phyloP scores from a whole-genome alignment of 495 filamentous ascomycete genomes.

The Oleoguttula mirabilis region DNA sequence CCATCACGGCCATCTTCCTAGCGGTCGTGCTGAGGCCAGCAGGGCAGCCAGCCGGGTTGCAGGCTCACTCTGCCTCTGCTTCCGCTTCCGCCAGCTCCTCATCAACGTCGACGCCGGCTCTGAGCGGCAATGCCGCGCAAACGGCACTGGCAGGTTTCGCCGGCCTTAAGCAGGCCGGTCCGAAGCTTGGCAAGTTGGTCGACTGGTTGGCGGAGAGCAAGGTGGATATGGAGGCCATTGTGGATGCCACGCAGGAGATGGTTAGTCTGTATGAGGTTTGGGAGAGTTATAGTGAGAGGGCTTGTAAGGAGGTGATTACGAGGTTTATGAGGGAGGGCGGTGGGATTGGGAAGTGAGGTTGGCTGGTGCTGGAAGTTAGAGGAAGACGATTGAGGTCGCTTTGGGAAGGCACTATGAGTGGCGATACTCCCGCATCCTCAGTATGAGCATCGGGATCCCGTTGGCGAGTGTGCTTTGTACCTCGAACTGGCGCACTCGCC shows the following conservation, averaged over 20 bases:
- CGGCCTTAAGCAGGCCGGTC: conserved; percentile 16
- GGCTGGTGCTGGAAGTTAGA: too few species aligned
- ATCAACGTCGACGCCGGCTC: neutral
- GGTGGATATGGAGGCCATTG: conserved; percentile 80
- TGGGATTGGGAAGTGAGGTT: too few species aligned
- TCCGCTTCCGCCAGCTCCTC: neutral
- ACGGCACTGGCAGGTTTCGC: conserved; percentile 11
- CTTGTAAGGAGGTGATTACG: conserved; percentile 57
- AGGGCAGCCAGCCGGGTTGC: conserved; percentile 16
- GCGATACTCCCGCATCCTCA: too few species aligned
- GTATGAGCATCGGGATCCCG: too few species aligned
- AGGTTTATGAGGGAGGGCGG: conserved; percentile 12
- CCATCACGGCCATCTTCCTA: conserved; percentile 78
- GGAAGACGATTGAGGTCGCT: too few species aligned
- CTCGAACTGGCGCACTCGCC: too few species aligned
- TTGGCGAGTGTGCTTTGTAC: too few species aligned
- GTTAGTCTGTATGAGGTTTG: conserved; percentile 90
- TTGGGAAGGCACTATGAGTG: too few species aligned
- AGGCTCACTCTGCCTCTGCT: conserved; percentile 5
- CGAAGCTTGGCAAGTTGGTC: conserved; percentile 53
- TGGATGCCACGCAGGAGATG: conserved; percentile 89
- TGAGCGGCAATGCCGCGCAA: conserved; percentile 9
- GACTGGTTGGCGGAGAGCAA: conserved; percentile 85
- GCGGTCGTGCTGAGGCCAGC: conserved; percentile 61
- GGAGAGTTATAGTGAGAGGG: conserved; percentile 81